Percentiles rank a stretch among this genome's conserved stretches.
Conservation (phyloP, 106 monocot species). For the Dioscorea alata region DNA sequence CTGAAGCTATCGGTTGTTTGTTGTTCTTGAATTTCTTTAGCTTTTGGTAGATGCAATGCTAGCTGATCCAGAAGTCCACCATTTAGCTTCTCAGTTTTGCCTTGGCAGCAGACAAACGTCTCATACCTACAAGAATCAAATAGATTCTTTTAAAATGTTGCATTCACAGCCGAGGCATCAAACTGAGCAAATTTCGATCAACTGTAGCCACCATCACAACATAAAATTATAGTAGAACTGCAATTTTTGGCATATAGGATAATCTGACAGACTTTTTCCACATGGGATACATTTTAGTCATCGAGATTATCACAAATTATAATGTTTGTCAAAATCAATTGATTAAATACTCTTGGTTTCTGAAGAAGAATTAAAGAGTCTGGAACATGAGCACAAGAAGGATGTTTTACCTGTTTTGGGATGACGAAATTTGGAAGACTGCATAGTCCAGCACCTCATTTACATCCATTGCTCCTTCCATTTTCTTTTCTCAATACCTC, state of each 20-base stretch:
- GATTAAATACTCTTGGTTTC: too few species aligned
- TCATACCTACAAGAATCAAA: slow-evolving; percentile 12
- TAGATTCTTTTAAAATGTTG: neutral
- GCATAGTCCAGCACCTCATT: slow-evolving; percentile 58
- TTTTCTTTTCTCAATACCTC: slow-evolving; percentile 11
- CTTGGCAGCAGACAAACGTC: slow-evolving; percentile 22
- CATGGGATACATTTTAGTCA: too few species aligned
- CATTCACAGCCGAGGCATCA: too few species aligned
- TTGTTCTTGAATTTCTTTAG: slow-evolving; percentile 20
- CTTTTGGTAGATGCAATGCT: slow-evolving; percentile 42
- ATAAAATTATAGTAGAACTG: too few species aligned
- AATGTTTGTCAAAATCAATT: too few species aligned
- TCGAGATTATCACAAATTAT: too few species aligned
- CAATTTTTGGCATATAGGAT: too few species aligned
- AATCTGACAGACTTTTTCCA: too few species aligned
- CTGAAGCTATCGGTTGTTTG: slow-evolving; percentile 45
- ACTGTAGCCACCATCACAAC: too few species aligned
- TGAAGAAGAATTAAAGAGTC: too few species aligned
- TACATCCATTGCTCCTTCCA: slow-evolving; percentile 39
- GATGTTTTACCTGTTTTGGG: slow-evolving; percentile 46
- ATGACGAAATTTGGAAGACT: slow-evolving; percentile 35
- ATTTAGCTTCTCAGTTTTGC: slow-evolving; percentile 20
- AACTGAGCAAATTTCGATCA: too few species aligned
- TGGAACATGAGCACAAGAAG: too few species aligned
- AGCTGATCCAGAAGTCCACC: slow-evolving; percentile 29